Evolutionary conservation across 1,139 yeast genomes (phyloP).

Genomic region (Pneumocystis murina): DNA sequence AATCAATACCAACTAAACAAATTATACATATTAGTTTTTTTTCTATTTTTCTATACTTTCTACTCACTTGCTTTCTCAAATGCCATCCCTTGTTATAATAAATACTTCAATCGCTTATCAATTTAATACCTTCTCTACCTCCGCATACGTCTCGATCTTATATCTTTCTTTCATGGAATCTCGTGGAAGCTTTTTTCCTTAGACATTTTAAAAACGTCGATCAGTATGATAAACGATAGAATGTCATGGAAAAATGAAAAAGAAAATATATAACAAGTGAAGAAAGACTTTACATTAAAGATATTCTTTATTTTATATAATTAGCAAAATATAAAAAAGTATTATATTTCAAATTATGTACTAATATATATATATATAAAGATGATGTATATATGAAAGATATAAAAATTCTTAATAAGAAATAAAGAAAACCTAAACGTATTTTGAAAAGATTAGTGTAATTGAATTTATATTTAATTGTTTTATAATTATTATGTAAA

Average conservation of each 20-base stretch:
- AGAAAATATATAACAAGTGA: neutral
- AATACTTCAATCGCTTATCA: neutral
- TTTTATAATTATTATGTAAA: no score
- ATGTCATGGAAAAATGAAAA: neutral
- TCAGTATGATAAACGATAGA: neutral
- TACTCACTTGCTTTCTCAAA: neutral
- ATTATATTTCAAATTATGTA: no score
- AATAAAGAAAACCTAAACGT: no score
- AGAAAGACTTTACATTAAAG: neutral
- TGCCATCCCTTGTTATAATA: neutral
- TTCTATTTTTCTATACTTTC: neutral
- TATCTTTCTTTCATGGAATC: neutral
- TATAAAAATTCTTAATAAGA: no score
- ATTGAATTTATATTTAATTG: no score
- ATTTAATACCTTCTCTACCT: neutral
- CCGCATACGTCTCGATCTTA: neutral
- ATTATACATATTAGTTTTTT: neutral
- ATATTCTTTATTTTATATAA: no score
- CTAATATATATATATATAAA: no score
- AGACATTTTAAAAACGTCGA: no score
- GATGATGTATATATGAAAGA: no score
- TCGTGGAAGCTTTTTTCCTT: neutral
- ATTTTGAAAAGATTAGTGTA: no score
- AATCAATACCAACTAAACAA: constrained; percentile 48
- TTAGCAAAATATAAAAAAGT: no score